Percentiles rank a stretch among this genome's conserved stretches.
These are phyloP conservation scores for Fomitopsis palustris DNA, from an alignment of 1,284 basidiomycete species.

Conservation along the genomic window DNA sequence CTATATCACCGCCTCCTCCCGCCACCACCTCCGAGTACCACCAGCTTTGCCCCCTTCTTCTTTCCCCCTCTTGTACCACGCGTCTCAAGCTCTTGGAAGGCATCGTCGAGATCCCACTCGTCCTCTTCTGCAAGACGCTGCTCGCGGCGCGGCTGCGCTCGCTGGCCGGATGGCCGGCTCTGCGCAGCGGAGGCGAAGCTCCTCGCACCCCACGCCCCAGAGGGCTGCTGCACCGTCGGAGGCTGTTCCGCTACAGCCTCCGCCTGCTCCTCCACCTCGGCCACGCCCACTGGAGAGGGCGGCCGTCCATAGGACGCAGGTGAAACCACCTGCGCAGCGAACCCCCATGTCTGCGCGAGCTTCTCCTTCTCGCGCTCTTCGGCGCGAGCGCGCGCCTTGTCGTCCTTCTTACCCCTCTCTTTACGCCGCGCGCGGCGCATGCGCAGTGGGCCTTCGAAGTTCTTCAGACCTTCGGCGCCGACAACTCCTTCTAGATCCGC, in stretches of 20 bases:
- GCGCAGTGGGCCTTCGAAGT: conserved; percentile 78
- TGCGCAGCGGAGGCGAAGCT: conserved; percentile 73
- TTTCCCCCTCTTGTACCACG: conserved; percentile 42
- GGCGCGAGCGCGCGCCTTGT: conserved; percentile 73
- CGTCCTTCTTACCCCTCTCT: conserved; percentile 80
- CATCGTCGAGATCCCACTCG: conserved; percentile 76
- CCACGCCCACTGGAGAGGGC: conserved; percentile 18
- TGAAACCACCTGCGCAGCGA: conserved; percentile 18
- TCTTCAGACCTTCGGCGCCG: conserved; percentile 65
- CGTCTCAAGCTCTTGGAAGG: conserved; percentile 80
- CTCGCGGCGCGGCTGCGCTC: conserved; percentile 15
- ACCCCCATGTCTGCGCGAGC: conserved; percentile 24
- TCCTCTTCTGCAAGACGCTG: conserved; percentile 41
- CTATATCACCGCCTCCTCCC: conserved; percentile 7
- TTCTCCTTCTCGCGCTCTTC: conserved; percentile 71
- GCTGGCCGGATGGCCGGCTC: conserved; percentile 20
- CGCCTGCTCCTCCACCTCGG: conserved; percentile 28
- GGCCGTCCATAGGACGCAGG: conserved; percentile 13
- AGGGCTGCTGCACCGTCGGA: conserved; percentile 22
- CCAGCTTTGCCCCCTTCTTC: conserved; percentile 61
- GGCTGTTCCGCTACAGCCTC: conserved; percentile 18
- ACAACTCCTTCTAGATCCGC: conserved; percentile 80
- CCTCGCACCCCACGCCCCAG: conserved; percentile 72
- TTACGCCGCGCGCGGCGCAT: conserved; percentile 71
- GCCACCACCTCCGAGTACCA: conserved; percentile 58